Evolutionary conservation across 73 alveolate genomes (phyloP).

Genomic region (Stentor roeselii): DNA sequence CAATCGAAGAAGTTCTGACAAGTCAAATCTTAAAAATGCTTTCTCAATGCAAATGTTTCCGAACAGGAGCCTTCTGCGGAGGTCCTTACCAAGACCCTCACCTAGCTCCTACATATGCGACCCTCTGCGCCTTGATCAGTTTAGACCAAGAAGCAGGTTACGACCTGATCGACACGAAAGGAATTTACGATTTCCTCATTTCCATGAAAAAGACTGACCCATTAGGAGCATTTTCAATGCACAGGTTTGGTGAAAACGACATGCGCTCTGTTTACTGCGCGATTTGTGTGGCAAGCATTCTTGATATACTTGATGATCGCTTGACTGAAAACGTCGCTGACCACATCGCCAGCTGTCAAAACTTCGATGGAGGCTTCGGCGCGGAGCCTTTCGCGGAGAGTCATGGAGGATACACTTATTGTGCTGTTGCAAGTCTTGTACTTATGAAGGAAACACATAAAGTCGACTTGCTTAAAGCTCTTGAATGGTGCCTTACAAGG

Average conservation of each 20-base stretch:
- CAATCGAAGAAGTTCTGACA: slow-evolving; percentile 29
- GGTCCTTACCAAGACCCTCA: slow-evolving; percentile 75
- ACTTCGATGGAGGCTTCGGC: slow-evolving; percentile 97
- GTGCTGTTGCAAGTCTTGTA: slow-evolving; percentile 92
- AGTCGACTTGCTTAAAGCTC: slow-evolving; percentile 67
- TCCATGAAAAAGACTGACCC: slow-evolving; percentile 58
- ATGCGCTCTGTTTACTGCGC: slow-evolving; percentile 95
- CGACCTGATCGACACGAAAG: slow-evolving; percentile 72
- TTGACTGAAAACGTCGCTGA: slow-evolving; percentile 82
- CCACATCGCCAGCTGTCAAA: slow-evolving; percentile 84
- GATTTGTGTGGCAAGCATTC: slow-evolving; percentile 70
- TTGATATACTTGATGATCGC: slow-evolving; percentile 67
- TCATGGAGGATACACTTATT: slow-evolving; percentile 98
- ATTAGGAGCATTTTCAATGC: slow-evolving; percentile 83
- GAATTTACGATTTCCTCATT: slow-evolving; percentile 73
- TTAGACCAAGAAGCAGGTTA: slow-evolving; percentile 81
- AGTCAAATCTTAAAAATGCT: slow-evolving; percentile 28
- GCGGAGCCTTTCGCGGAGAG: slow-evolving; percentile 96
- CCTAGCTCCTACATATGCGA: slow-evolving; percentile 87
- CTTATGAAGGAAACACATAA: slow-evolving; percentile 70
- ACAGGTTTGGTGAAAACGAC: slow-evolving; percentile 95
- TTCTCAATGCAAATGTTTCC: slow-evolving; percentile 39
- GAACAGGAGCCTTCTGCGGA: slow-evolving; percentile 91
- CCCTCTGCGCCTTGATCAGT: slow-evolving; percentile 71
- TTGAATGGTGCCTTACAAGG: slow-evolving; percentile 80